A percentile compares a stretch with the other conserved stretches of the same genome.
phyloP scores from a whole-genome alignment of 148 eudicot genomes.

The Mesembryanthemum crystallinum region DNA sequence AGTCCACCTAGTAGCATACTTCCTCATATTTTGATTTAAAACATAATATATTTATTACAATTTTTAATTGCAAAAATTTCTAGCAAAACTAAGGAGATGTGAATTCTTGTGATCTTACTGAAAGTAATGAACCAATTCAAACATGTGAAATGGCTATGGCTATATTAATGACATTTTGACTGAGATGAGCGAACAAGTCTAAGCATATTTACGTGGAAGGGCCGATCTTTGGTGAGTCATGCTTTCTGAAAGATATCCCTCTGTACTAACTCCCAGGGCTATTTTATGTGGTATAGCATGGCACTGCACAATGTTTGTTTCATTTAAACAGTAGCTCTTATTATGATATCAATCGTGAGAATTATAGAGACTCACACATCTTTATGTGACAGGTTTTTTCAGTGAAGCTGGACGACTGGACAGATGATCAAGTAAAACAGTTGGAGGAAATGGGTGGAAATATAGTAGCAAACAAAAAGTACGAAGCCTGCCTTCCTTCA shows the following conservation, averaged over 20 bases:
- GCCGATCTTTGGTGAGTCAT: too few relatives aligned
- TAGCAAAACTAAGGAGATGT: not conserved
- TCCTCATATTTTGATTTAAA: too few relatives aligned
- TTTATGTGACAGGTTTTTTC: slow-evolving; percentile 61
- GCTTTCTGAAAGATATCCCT: not conserved
- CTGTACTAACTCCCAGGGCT: not conserved
- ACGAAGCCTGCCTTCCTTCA: slow-evolving; percentile 70
- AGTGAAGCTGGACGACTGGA: slow-evolving; percentile 87
- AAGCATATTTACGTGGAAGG: too few relatives aligned
- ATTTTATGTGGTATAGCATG: not conserved
- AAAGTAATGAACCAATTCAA: too few relatives aligned
- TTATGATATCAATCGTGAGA: not conserved
- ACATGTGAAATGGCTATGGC: too few relatives aligned
- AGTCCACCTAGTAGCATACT: too few relatives aligned
- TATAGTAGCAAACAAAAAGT: slow-evolving; percentile 60
- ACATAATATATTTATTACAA: too few relatives aligned
- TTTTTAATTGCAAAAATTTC: not conserved
- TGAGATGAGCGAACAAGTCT: too few relatives aligned
- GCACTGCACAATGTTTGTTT: not conserved
- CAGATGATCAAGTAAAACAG: slow-evolving; percentile 69
- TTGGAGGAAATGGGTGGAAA: slow-evolving; percentile 83
- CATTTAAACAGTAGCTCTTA: not conserved
- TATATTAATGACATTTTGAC: too few relatives aligned
- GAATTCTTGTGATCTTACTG: too few relatives aligned
- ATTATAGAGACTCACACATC: not conserved